phyloP scores from a whole-genome alignment of 345 rosid genomes.

The Hirschfeldia incana region DNA sequence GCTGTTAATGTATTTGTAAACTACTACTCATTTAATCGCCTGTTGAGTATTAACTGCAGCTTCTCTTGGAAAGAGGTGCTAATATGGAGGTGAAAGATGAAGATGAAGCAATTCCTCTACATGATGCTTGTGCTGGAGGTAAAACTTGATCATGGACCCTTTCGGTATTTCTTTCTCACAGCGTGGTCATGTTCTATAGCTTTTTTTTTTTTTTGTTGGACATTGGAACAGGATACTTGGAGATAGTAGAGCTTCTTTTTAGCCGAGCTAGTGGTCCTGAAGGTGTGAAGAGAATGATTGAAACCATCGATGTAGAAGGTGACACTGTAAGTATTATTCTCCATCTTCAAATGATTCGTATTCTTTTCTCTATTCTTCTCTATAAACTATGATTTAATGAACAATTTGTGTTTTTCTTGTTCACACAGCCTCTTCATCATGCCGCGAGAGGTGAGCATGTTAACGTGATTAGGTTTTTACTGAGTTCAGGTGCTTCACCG shows the following conservation, averaged over 20 bases:
- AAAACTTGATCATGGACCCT: background rate
- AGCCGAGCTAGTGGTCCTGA: conserved; percentile 51
- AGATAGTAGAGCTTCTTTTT: conserved; percentile 65
- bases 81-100: conserved; percentile 79
- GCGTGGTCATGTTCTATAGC: background rate
- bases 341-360: background rate
- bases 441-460: conserved; percentile 93
- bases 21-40: background rate
- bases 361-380: background rate
- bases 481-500: conserved; percentile 70
- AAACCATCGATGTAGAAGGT: conserved; percentile 73
- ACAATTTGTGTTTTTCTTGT: background rate
- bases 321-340: conserved; percentile 75
- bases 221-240: conserved; percentile 55
- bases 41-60: conserved; percentile 39
- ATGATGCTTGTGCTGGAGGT: conserved; percentile 97
- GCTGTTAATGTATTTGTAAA: background rate
- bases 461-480: conserved; percentile 63
- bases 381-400: background rate
- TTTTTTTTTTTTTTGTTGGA: background rate
- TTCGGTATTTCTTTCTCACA: background rate
- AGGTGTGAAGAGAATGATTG: conserved; percentile 65
- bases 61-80: conserved; percentile 90
- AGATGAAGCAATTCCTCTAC: conserved; percentile 92
- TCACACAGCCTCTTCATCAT: conserved; percentile 92